A percentile compares a stretch with the other conserved stretches of the same genome.
These are phyloP conservation scores for Pyracantha coccinea DNA, from an alignment of 331 rosid genomes.

Conservation along the genomic window DNA sequence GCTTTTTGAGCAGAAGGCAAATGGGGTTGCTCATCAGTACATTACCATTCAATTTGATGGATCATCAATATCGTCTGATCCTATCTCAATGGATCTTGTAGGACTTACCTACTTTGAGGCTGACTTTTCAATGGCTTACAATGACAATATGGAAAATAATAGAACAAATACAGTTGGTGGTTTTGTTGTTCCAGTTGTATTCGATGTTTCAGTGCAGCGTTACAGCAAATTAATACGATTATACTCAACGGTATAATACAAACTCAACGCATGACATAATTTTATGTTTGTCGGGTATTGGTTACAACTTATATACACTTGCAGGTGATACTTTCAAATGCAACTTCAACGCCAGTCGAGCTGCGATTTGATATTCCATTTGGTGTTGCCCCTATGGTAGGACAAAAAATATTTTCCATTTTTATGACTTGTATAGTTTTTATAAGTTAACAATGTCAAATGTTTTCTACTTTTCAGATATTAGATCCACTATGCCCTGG, in stretches of 20 bases:
- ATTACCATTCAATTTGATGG: conserved; percentile 84
- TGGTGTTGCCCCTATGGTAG: conserved; percentile 86
- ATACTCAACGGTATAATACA: conserved; percentile 75
- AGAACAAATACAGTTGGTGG: conserved; percentile 27
- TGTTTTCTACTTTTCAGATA: conserved; percentile 41
- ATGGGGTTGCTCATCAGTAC: conserved; percentile 64
- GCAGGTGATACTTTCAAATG: conserved; percentile 85
- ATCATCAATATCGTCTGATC: conserved; percentile 58
- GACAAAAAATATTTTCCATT: not conserved
- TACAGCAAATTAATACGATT: conserved; percentile 74
- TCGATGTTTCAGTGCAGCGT: conserved; percentile 83
- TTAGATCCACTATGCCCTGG: conserved; percentile 88
- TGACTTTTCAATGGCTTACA: conserved; percentile 55
- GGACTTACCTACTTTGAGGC: conserved; percentile 88
- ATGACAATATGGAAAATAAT: conserved; percentile 27
- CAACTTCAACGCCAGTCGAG: conserved; percentile 70
- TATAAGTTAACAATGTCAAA: not conserved
- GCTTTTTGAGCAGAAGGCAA: conserved; percentile 52
- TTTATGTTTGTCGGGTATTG: conserved; percentile 8
- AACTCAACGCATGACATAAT: conserved; percentile 12
- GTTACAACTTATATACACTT: conserved; percentile 12
- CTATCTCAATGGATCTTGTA: conserved; percentile 92
- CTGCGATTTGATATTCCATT: conserved; percentile 96
- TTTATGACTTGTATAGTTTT: not conserved
- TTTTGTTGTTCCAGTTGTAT: conserved; percentile 81